Percentiles rank a stretch among this genome's conserved stretches.
Evolutionary conservation across 2,329 filamentous ascomycete genomes (phyloP).

Genomic region (Aspergillus pseudoterreus): DNA sequence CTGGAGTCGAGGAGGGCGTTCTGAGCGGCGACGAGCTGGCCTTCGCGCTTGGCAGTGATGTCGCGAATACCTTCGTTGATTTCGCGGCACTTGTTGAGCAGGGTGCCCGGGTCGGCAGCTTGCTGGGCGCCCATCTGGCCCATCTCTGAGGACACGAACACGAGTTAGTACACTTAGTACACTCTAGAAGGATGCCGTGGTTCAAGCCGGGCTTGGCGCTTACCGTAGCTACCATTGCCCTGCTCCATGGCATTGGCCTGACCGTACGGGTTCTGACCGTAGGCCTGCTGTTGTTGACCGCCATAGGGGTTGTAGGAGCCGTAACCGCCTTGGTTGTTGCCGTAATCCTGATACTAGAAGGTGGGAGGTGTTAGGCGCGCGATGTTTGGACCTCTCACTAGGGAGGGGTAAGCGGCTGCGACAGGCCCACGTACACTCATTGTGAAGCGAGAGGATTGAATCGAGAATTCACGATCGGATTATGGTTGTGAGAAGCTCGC

Average conservation of each 20-base stretch:
- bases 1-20: slow-evolving; percentile 74
- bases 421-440: slow-evolving; percentile 15
- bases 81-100: slow-evolving; percentile 79
- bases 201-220: not conserved
- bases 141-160: slow-evolving; percentile 38
- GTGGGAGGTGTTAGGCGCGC: slow-evolving; percentile 14
- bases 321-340: slow-evolving; percentile 39
- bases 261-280: slow-evolving; percentile 24
- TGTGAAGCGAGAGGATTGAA: slow-evolving; percentile 1
- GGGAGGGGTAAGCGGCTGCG: slow-evolving; percentile 1
- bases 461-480: not conserved
- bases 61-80: slow-evolving; percentile 74
- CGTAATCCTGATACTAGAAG: slow-evolving; percentile 25
- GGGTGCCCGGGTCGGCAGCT: slow-evolving; percentile 63
- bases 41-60: slow-evolving; percentile 60
- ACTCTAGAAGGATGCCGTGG: not conserved
- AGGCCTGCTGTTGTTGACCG: slow-evolving; percentile 23
- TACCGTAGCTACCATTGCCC: slow-evolving; percentile 36
- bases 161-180: slow-evolving; percentile 8
- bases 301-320: slow-evolving; percentile 55
- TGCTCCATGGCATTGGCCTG: slow-evolving; percentile 29
- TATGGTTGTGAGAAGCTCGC: not conserved
- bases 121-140: slow-evolving; percentile 26
- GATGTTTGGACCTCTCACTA: slow-evolving; percentile 9
- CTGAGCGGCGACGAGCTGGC: slow-evolving; percentile 54